phyloP scores from a whole-genome alignment of 1,284 basidiomycete species.

The Stygiomarasmius scandens region DNA sequence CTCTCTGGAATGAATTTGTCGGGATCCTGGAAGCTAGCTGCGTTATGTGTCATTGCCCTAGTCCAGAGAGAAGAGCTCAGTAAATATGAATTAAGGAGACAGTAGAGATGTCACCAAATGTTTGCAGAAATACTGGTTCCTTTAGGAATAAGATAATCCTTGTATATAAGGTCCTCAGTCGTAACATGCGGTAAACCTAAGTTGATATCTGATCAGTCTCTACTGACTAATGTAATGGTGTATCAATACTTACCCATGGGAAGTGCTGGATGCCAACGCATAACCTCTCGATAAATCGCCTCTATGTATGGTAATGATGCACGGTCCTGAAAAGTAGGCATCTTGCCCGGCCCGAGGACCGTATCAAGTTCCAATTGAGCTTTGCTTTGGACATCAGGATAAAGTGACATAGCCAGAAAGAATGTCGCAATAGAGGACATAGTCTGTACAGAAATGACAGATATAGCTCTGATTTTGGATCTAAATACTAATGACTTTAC shows the following conservation, averaged over 20 bases:
- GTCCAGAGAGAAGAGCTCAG: too few species aligned
- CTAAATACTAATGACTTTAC: constrained; percentile 3
- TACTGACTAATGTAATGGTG: background rate
- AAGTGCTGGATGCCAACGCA: constrained; percentile 26
- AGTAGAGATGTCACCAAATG: background rate
- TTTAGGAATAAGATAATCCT: constrained; percentile 20
- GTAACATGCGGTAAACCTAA: background rate
- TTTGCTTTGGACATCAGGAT: constrained; percentile 28
- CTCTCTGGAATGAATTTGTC: constrained; percentile 6
- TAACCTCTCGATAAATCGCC: constrained; percentile 30
- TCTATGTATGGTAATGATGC: constrained; percentile 28
- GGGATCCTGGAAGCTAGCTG: background rate
- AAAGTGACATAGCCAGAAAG: constrained; percentile 26
- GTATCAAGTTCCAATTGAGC: constrained; percentile 31
- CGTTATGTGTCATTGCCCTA: constrained; percentile 8
- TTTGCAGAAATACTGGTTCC: background rate
- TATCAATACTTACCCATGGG: constrained; percentile 10
- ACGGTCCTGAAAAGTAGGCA: constrained; percentile 32
- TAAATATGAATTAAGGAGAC: background rate
- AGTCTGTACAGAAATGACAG: background rate
- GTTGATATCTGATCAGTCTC: background rate
- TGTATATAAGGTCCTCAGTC: constrained; percentile 17
- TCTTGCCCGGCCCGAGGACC: constrained; percentile 27
- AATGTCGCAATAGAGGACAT: constrained; percentile 4
- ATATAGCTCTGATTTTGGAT: background rate